Evolutionary conservation across 495 filamentous ascomycete genomes (phyloP).

Genomic region (Hyaloscypha finlandica): DNA sequence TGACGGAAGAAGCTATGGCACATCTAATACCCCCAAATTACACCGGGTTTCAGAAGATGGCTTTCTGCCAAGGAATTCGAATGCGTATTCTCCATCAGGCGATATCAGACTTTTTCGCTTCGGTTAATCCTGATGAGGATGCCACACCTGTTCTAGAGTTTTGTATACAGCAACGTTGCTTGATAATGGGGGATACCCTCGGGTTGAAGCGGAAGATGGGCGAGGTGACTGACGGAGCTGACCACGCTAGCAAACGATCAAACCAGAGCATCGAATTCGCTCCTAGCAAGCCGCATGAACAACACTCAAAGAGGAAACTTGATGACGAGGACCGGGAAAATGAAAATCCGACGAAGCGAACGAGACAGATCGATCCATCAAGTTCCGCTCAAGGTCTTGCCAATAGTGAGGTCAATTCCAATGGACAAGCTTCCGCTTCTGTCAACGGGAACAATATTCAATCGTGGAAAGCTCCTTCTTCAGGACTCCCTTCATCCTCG

Average conservation of each 20-base stretch:
- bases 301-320: constrained; percentile 10
- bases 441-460: background rate
- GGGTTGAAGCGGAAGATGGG: background rate
- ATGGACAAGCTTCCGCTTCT: background rate
- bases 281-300: background rate
- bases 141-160: constrained; percentile 15
- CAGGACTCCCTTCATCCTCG: background rate
- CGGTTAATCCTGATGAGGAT: constrained; percentile 14
- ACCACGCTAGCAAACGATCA: background rate
- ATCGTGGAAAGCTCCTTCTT: background rate
- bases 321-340: constrained; percentile 18
- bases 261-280: background rate
- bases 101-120: constrained; percentile 20
- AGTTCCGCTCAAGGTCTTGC: background rate
- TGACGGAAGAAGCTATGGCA: constrained; percentile 19
- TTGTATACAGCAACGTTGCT: constrained; percentile 23
- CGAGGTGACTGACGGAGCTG: background rate
- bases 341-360: constrained; percentile 21
- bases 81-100: constrained; percentile 31
- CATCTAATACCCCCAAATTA: constrained; percentile 25
- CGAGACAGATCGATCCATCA: constrained; percentile 3
- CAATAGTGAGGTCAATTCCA: background rate
- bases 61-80: constrained; percentile 29
- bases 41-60: constrained; percentile 19
- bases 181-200: constrained; percentile 15